These are phyloP conservation scores for Climacium dendroides DNA, from an alignment of 225 moss, liverwort and hornwort genomes.

Conservation along the genomic window DNA sequence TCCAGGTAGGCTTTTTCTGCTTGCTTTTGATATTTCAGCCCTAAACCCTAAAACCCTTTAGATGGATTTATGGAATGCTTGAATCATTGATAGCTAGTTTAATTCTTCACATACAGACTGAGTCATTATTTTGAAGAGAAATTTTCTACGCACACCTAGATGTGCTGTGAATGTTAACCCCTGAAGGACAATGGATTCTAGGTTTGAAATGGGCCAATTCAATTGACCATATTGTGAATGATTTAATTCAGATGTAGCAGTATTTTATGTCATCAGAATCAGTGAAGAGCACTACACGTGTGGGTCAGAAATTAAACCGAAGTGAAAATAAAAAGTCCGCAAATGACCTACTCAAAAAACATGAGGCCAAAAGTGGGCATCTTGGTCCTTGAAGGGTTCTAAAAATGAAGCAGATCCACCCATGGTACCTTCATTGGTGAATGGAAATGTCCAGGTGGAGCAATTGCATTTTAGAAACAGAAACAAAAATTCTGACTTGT, in stretches of 20 bases:
- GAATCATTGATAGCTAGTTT: background rate
- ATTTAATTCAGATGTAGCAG: background rate
- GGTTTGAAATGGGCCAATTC: background rate
- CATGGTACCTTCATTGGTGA: background rate
- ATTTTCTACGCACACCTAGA: background rate
- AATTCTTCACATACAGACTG: background rate
- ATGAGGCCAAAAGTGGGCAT: background rate
- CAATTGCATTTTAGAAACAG: background rate
- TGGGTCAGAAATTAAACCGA: background rate
- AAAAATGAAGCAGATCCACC: background rate
- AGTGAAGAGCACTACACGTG: background rate
- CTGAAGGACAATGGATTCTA: background rate
- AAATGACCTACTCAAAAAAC: background rate
- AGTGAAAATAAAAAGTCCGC: background rate
- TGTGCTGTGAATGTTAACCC: background rate
- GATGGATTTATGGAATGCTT: background rate
- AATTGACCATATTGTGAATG: background rate
- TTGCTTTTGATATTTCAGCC: background rate
- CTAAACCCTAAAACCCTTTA: background rate
- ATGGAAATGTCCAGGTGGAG: background rate
- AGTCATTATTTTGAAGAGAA: background rate
- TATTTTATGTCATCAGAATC: background rate
- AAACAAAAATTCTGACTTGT: background rate
- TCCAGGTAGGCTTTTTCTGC: conserved; percentile 39
- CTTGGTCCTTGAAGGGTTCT: background rate